phyloP scores from a whole-genome alignment of 2,329 filamentous ascomycete species.

The Arthrobotrys entomopaga region DNA sequence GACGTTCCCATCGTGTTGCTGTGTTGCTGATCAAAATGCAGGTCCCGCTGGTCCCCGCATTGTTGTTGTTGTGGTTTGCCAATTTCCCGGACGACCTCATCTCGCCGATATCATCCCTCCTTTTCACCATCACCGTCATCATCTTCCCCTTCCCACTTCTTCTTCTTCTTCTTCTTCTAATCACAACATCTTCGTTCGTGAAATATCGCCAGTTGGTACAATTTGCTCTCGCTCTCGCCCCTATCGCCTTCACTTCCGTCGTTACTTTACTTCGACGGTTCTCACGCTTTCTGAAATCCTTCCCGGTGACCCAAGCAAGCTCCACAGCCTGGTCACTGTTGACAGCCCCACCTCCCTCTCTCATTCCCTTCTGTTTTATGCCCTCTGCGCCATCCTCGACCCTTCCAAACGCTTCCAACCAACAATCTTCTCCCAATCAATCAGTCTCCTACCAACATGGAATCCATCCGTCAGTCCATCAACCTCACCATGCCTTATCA shows the following conservation, averaged over 20 bases:
- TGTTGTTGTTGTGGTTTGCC: constrained; percentile 19
- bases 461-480: constrained; percentile 25
- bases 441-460: constrained; percentile 44
- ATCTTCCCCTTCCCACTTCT: neutral
- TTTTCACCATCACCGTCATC: neutral
- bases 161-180: constrained; percentile 7
- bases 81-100: constrained; percentile 21
- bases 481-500: constrained; percentile 31
- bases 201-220: too few species aligned
- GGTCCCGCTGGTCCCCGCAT: neutral
- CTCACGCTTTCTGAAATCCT: constrained; percentile 2
- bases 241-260: neutral
- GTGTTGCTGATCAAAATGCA: constrained; percentile 4
- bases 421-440: constrained; percentile 16
- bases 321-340: constrained; percentile 52
- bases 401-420: constrained; percentile 6
- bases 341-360: constrained; percentile 3
- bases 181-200: neutral
- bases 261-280: neutral
- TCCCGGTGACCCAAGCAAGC: constrained; percentile 50
- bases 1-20: constrained; percentile 8
- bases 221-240: constrained; percentile 6
- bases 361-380: constrained; percentile 52
- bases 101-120: neutral
- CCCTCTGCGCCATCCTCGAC: constrained; percentile 49